phyloP scores from a whole-genome alignment of 257 asterid genomes.

The Phtheirospermum japonicum region DNA sequence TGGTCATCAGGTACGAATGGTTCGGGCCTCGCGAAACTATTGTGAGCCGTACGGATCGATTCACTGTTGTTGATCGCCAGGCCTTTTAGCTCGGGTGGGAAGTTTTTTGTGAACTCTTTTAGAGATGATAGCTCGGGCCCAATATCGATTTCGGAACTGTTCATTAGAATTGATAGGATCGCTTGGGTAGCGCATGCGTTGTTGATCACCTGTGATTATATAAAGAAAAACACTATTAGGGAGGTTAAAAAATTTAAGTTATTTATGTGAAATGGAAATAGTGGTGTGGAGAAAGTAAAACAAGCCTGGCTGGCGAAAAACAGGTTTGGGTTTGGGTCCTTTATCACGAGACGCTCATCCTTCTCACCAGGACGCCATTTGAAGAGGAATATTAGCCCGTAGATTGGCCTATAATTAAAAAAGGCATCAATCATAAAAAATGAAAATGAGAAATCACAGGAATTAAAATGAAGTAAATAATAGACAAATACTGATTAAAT shows the following conservation, averaged over 20 bases:
- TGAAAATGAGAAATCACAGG: neutral
- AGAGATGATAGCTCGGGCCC: conserved; percentile 69
- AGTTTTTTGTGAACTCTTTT: conserved; percentile 70
- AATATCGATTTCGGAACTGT: conserved; percentile 66
- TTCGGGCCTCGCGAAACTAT: conserved; percentile 79
- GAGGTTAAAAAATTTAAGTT: neutral
- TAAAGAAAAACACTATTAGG: neutral
- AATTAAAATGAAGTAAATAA: neutral
- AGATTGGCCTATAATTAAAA: conserved; percentile 52
- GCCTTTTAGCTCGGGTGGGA: conserved; percentile 80
- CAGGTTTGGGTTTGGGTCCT: conserved; percentile 74
- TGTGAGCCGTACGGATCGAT: conserved; percentile 75
- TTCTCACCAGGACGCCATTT: conserved; percentile 88
- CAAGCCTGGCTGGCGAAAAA: conserved; percentile 82
- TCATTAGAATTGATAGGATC: conserved; percentile 67
- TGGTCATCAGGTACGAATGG: conserved; percentile 74
- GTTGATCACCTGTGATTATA: conserved; percentile 56
- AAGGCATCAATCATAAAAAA: neutral
- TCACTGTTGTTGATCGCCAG: conserved; percentile 78
- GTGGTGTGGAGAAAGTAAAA: conserved; percentile 1
- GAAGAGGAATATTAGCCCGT: conserved; percentile 78
- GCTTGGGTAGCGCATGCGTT: conserved; percentile 95
- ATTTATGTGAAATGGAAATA: conserved; percentile 7
- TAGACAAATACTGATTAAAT: neutral
- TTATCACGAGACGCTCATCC: conserved; percentile 75